Evolutionary conservation across 768 basidiomycete species (phyloP).

Genomic region (Gymnopilus junonius): DNA sequence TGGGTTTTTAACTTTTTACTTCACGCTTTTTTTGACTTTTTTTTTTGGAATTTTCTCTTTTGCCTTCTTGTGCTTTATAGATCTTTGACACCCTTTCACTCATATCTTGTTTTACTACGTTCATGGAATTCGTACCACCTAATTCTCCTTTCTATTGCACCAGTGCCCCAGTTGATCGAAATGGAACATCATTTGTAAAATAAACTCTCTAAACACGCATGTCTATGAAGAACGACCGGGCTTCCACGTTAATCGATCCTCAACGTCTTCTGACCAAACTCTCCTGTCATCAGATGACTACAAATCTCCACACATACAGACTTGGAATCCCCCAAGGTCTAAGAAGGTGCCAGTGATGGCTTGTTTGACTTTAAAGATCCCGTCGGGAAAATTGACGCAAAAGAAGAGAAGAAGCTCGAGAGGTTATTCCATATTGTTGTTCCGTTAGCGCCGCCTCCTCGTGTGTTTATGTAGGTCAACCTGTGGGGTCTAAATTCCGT

Average conservation of each 20-base stretch:
- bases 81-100: neutral
- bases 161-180: too few species aligned
- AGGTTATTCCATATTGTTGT: neutral
- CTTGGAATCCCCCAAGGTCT: neutral
- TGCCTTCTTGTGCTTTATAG: neutral
- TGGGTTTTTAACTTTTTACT: neutral
- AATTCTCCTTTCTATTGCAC: neutral
- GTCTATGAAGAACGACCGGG: too few species aligned
- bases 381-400: neutral
- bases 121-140: neutral
- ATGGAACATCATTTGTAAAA: too few species aligned
- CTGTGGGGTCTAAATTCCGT: neutral
- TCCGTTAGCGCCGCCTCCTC: slow-evolving; percentile 1
- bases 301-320: neutral
- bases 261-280: neutral
- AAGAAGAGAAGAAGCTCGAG: neutral
- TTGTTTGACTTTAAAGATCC: neutral
- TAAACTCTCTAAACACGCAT: too few species aligned
- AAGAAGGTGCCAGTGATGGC: neutral
- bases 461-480: neutral
- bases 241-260: too few species aligned
- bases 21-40: neutral
- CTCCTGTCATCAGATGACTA: neutral
- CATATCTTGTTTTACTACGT: neutral
- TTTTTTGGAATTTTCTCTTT: neutral